phyloP scores from a whole-genome alignment of 352 stramenopile genomes.

The Pythium scleroteichum region DNA sequence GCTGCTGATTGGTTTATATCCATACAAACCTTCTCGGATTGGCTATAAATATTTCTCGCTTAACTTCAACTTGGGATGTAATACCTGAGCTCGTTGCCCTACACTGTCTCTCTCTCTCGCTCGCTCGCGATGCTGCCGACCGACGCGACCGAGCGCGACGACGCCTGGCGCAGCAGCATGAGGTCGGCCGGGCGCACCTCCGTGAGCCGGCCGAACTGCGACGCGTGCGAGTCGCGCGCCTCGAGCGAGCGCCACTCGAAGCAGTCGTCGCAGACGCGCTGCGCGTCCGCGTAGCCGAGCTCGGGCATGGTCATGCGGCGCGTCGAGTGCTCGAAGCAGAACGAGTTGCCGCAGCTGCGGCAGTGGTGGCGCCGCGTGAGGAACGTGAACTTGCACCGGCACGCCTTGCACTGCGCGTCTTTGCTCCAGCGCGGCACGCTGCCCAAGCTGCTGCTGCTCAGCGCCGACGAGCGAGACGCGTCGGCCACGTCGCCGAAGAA shows the following conservation, averaged over 20 bases:
- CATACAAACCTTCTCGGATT: no score
- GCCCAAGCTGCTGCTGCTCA: constrained; percentile 10
- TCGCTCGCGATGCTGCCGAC: constrained; percentile 2
- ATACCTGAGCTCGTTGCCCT: no score
- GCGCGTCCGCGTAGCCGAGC: constrained; percentile 69
- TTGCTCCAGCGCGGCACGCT: constrained; percentile 74
- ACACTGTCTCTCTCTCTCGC: not conserved
- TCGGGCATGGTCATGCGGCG: constrained; percentile 62
- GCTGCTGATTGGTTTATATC: no score
- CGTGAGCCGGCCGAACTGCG: not conserved
- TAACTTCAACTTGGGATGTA: no score
- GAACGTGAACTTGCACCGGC: constrained; percentile 68
- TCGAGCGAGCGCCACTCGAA: constrained; percentile 49
- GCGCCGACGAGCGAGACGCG: not conserved
- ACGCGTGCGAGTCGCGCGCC: constrained; percentile 8
- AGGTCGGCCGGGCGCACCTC: not conserved
- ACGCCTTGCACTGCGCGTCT: constrained; percentile 62
- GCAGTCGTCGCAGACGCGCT: constrained; percentile 85
- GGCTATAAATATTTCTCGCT: no score
- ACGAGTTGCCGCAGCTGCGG: constrained; percentile 80
- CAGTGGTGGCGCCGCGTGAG: constrained; percentile 82
- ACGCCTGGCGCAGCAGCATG: constrained; percentile 2
- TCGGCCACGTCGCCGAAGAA: constrained; percentile 23
- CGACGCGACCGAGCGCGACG: constrained; percentile 11
- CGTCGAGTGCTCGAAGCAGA: constrained; percentile 85